Evolutionary conservation across 805 yeast genomes (phyloP), one percentile per base, ranked within the genome.

Genomic region (Ogataea paradorogensis): DNA sequence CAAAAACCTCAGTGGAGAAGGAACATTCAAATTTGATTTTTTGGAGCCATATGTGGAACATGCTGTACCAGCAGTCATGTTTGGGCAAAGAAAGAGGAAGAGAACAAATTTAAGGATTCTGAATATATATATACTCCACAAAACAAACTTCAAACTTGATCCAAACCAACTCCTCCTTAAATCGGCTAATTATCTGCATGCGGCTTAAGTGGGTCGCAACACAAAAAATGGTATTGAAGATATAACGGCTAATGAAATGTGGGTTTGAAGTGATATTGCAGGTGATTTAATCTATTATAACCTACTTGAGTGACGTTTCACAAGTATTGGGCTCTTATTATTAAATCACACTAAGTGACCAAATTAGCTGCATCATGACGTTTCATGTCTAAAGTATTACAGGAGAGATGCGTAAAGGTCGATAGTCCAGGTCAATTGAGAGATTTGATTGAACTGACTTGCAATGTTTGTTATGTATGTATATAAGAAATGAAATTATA

Each of bases 101-200:
- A 27, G 8, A n/a, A 7, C 5, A 18, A 7, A 26, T 23, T 18
- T n/a, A 18, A 21, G 36, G 33, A 9, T 4, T 10, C 15, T 7
- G 20, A 27, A 13, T 13, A 27, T 31, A 29, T 37, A 38, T 27
- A 38, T 38, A 39, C 15, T 6, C 42, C 38, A 33, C 42, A 39
- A 24, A 33, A 33, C 42, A 39, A 38, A 39, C 38, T 15, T 39
- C 33, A 39, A 39, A 39, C 42, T 32, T 33, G 42, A 39, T 39
- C 42, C 21, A 29, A 39, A 33, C 33, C 38, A 14, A 9, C 11
- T 9, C 22, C 10, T n/a, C 36, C 42, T 35, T 7, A 32, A 38
- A 27, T 18, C 20, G 33, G 33, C 16, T 32, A 27, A 38, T 38
- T 27, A 11, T 22, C n/a, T 38, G 42, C 42, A 31, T 37, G 40